Percentiles rank a stretch among this genome's conserved stretches.
phyloP scores from a whole-genome alignment of 257 asterid genomes.

The Primulina eburnea region DNA sequence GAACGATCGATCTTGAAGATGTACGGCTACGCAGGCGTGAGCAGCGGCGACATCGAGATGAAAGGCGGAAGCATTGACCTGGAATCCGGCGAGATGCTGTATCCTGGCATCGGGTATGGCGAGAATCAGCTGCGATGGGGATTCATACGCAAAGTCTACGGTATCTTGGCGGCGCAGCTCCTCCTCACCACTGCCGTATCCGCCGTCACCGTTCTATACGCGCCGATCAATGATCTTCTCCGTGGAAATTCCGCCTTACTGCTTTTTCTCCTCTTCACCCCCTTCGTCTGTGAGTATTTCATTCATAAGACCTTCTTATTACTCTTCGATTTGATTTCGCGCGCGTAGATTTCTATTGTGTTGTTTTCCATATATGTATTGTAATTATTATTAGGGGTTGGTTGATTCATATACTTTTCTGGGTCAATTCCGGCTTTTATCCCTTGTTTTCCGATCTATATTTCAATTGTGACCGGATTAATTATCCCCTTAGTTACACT shows the following conservation, averaged over 20 bases:
- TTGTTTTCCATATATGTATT: background rate
- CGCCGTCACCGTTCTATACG: conserved; percentile 63
- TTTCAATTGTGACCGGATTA: background rate
- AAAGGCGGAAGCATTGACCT: conserved; percentile 45
- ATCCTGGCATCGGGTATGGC: conserved; percentile 92
- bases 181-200: conserved; percentile 61
- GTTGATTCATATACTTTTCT: background rate
- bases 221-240: conserved; percentile 78
- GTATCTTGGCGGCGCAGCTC: conserved; percentile 88
- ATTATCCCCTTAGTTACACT: background rate
- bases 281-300: conserved; percentile 64
- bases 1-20: conserved; percentile 35
- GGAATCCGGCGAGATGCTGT: conserved; percentile 61
- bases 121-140: conserved; percentile 99
- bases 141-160: conserved; percentile 92
- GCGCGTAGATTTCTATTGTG: background rate
- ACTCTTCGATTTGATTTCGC: conserved; percentile 8
- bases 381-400: background rate
- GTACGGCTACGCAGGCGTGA: conserved; percentile 55
- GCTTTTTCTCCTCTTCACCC: conserved; percentile 75
- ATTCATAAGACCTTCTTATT: background rate
- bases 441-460: background rate
- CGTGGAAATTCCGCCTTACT: conserved; percentile 65
- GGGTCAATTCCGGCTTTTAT: background rate
- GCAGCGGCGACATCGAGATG: conserved; percentile 36